Percentiles rank a stretch among this genome's conserved stretches.
These are phyloP conservation scores for Coemansia sp. DNA, from an alignment of 192 early-diverging fungal genomes.

Conservation along the genomic window DNA sequence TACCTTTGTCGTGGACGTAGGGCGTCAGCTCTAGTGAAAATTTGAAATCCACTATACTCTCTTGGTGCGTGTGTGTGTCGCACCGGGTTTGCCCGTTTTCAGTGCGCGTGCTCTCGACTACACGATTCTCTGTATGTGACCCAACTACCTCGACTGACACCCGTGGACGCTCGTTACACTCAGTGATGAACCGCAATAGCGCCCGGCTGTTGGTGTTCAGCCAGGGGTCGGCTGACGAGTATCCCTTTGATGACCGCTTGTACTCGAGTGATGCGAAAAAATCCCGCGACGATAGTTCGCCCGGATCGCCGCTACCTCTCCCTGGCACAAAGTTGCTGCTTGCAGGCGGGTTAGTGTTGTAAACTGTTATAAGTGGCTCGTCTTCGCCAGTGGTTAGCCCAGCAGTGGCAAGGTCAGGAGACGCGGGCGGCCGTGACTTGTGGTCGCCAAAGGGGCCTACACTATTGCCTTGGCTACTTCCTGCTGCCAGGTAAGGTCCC, in stretches of 20 bases:
- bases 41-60: slow-evolving; percentile 40
- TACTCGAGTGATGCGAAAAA: slow-evolving; percentile 47
- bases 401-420: neutral
- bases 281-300: slow-evolving; percentile 31
- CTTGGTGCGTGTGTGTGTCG: slow-evolving; percentile 13
- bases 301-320: neutral
- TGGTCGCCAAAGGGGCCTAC: slow-evolving; percentile 18
- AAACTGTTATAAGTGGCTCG: neutral
- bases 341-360: neutral
- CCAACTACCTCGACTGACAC: slow-evolving; percentile 37
- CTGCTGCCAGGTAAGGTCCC: neutral
- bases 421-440: neutral
- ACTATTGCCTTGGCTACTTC: neutral
- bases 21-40: slow-evolving; percentile 47
- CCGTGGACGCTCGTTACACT: slow-evolving; percentile 43
- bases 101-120: slow-evolving; percentile 1
- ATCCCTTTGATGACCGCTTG: slow-evolving; percentile 42
- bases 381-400: neutral
- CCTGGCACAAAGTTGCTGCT: slow-evolving; percentile 11
- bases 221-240: slow-evolving; percentile 42
- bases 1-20: slow-evolving; percentile 41
- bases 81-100: slow-evolving; percentile 15
- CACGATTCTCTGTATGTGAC: slow-evolving; percentile 27
- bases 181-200: slow-evolving; percentile 35
- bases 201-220: slow-evolving; percentile 39